Evolutionary conservation across 208 protist genomes (phyloP).

Genomic region (Acanthamoeba royreba): DNA sequence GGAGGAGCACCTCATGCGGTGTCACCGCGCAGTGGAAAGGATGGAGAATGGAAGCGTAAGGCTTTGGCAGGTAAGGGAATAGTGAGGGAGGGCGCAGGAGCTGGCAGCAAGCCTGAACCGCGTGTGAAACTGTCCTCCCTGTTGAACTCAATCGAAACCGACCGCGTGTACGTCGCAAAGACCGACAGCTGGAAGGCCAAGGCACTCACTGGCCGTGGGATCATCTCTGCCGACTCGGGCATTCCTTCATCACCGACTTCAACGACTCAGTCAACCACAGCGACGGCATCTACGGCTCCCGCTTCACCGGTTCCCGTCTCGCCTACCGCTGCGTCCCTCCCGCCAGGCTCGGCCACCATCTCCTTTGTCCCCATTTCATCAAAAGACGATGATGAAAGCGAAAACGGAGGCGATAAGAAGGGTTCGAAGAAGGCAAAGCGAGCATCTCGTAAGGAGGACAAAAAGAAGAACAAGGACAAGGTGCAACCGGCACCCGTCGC

Average conservation of each 20-base stretch:
- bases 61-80: background rate
- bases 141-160: background rate
- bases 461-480: background rate
- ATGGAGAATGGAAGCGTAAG: background rate
- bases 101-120: background rate
- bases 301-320: too few species aligned
- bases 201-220: background rate
- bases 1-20: too few species aligned
- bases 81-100: background rate
- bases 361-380: too few species aligned
- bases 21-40: background rate
- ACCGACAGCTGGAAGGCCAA: conserved; percentile 7
- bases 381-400: too few species aligned
- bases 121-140: background rate
- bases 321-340: too few species aligned
- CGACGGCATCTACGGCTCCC: too few species aligned
- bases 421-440: too few species aligned
- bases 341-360: too few species aligned
- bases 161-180: background rate
- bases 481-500: background rate
- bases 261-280: background rate
- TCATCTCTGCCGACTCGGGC: background rate
- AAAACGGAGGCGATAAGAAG: too few species aligned
- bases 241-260: background rate
- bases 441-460: background rate